A percentile compares a stretch with the other conserved stretches of the same genome.
Evolutionary conservation across 1,284 basidiomycete species (phyloP).

Genomic region (Tylopilus orsonianus): DNA sequence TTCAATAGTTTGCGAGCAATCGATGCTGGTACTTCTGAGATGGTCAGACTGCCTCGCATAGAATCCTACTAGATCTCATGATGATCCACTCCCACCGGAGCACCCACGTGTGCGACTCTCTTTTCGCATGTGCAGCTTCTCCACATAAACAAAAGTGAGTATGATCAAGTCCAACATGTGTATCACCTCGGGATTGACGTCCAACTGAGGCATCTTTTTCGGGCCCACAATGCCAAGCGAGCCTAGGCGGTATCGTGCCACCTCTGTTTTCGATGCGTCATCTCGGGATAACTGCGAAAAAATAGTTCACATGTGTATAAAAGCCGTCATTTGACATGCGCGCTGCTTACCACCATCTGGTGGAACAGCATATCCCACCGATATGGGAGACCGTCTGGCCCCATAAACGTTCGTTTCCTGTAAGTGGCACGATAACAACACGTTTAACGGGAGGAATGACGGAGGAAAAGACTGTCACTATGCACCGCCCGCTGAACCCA

Average conservation of each 20-base stretch:
- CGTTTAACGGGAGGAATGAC: too few species aligned
- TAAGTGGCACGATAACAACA: too few species aligned
- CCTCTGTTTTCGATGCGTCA: conserved; percentile 15
- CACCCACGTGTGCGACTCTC: too few species aligned
- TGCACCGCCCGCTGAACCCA: conserved; percentile 24
- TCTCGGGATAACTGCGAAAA: conserved; percentile 24
- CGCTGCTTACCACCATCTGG: conserved; percentile 19
- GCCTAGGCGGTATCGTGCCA: conserved; percentile 32
- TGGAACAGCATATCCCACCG: conserved; percentile 25
- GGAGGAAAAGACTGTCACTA: too few species aligned
- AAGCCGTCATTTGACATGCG: background rate
- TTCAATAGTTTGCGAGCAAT: too few species aligned
- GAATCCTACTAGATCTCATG: too few species aligned
- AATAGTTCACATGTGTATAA: background rate
- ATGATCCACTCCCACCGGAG: too few species aligned
- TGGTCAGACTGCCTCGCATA: too few species aligned
- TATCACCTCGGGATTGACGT: conserved; percentile 36
- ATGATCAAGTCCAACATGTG: conserved; percentile 38
- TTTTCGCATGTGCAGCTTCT: conserved; percentile 34
- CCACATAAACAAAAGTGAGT: conserved; percentile 42
- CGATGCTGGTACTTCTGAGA: too few species aligned
- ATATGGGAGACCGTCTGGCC: conserved; percentile 25
- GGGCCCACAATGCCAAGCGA: conserved; percentile 24
- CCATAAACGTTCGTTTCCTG: conserved; percentile 31
- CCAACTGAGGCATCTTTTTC: conserved; percentile 30